phyloP scores from a whole-genome alignment of 805 yeast species.

The Sugiyamaella marilandica region DNA sequence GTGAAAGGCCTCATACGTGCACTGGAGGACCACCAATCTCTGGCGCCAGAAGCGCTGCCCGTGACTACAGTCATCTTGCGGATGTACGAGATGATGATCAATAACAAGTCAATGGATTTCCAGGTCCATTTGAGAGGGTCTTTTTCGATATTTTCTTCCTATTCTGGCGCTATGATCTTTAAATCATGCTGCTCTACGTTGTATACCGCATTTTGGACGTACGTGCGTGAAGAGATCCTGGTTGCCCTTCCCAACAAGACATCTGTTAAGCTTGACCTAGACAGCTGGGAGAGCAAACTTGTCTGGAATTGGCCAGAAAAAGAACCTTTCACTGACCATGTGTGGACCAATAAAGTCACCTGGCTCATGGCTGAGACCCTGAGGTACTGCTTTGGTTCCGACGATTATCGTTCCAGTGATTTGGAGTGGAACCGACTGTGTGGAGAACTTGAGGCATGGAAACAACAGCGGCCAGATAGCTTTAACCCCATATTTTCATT shows the following conservation, averaged over 20 bases:
- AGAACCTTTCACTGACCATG: not conserved
- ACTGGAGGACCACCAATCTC: not conserved
- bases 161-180: not conserved
- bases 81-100: slow-evolving; percentile 3
- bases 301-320: not conserved
- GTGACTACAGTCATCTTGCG: not conserved
- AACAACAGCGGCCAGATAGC: slow-evolving; percentile 1
- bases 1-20: not conserved
- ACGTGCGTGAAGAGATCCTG: not conserved
- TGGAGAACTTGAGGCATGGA: not conserved
- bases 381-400: not conserved
- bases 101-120: not conserved
- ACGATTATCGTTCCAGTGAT: not conserved
- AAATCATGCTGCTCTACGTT: not conserved
- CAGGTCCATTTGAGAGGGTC: slow-evolving; percentile 1
- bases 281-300: not conserved
- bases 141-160: not conserved
- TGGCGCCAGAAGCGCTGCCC: not conserved
- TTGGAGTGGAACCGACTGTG: not conserved
- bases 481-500: not conserved
- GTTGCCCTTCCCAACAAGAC: not conserved
- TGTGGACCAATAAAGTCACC: not conserved
- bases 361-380: slow-evolving; percentile 1
- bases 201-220: slow-evolving; percentile 1
- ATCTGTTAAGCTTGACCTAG: not conserved